phyloP scores from a whole-genome alignment of 2,329 filamentous ascomycete genomes.

The Apiospora rasikravindrae region DNA sequence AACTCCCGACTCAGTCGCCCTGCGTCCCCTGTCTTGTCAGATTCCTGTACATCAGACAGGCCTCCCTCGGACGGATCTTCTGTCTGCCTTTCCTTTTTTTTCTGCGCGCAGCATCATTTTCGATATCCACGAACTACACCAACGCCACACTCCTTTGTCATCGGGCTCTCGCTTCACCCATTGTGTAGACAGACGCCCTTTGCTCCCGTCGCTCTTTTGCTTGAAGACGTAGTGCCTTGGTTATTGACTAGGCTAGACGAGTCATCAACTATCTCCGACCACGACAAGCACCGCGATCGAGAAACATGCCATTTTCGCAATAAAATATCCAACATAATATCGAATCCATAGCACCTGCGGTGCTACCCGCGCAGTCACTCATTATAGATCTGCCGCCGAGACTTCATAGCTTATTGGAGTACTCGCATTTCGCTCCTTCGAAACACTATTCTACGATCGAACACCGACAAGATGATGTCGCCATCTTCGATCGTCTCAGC shows the following conservation, averaged over 20 bases:
- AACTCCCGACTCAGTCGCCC: slow-evolving; percentile 8
- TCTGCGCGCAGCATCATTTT: background rate
- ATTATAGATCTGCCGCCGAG: background rate
- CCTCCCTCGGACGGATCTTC: background rate
- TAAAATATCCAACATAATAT: slow-evolving; percentile 9
- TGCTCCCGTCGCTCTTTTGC: background rate
- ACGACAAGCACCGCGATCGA: background rate
- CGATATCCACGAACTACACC: background rate
- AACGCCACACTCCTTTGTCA: slow-evolving; percentile 16
- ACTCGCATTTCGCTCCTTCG: slow-evolving; percentile 7
- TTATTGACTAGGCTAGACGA: background rate
- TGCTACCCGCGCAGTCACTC: background rate
- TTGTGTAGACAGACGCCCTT: slow-evolving; percentile 14
- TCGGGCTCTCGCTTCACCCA: background rate
- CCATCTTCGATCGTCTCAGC: slow-evolving; percentile 35
- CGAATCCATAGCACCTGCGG: background rate
- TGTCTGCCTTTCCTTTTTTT: background rate
- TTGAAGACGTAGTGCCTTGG: background rate
- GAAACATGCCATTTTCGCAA: slow-evolving; percentile 2
- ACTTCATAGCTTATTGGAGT: background rate
- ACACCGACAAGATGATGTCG: slow-evolving; percentile 25
- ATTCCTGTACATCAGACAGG: slow-evolving; percentile 4
- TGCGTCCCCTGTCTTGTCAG: background rate
- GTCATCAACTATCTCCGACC: background rate
- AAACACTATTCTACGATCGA: background rate